phyloP scores from a whole-genome alignment of 495 filamentous ascomycete genomes.

The Neurospora sp. region DNA sequence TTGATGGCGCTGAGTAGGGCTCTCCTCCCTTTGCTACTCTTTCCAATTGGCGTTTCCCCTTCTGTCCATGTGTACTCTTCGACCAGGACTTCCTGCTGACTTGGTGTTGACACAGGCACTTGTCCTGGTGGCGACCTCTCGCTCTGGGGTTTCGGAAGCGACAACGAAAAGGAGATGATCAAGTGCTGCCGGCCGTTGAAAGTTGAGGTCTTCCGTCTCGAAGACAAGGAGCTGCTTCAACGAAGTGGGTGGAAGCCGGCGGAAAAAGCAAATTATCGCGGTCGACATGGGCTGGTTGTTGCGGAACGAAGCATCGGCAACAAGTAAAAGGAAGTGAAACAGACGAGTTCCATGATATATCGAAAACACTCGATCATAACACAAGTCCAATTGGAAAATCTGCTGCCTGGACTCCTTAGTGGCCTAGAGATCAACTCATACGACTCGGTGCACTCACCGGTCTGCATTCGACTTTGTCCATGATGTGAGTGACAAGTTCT shows the following conservation, averaged over 20 bases:
- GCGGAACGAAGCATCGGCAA: not conserved
- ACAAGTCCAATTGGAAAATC: not conserved
- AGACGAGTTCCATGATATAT: not conserved
- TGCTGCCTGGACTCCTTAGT: not conserved
- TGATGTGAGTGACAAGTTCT: not conserved
- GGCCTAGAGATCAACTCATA: not conserved
- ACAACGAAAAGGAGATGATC: slow-evolving; percentile 54
- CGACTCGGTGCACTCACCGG: not conserved
- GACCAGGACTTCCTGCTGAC: slow-evolving; percentile 9
- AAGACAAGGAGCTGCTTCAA: slow-evolving; percentile 39
- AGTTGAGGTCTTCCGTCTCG: slow-evolving; percentile 57
- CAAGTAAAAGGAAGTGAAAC: not conserved
- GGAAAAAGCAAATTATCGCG: slow-evolving; percentile 47
- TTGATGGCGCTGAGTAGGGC: slow-evolving; percentile 56
- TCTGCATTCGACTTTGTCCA: not conserved
- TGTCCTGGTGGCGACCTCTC: slow-evolving; percentile 57
- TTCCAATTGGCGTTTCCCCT: not conserved
- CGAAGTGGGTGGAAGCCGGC: slow-evolving; percentile 50
- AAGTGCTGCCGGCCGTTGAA: slow-evolving; percentile 63
- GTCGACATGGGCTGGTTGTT: slow-evolving; percentile 52
- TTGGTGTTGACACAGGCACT: slow-evolving; percentile 23
- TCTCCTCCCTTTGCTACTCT: slow-evolving; percentile 41
- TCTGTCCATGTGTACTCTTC: not conserved
- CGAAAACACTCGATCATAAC: not conserved
- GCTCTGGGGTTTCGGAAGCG: slow-evolving; percentile 64